Percentiles rank a stretch among this genome's conserved stretches.
Conservation (phyloP, 192 early-diverging fungal species). For the Coemansia sp. region DNA sequence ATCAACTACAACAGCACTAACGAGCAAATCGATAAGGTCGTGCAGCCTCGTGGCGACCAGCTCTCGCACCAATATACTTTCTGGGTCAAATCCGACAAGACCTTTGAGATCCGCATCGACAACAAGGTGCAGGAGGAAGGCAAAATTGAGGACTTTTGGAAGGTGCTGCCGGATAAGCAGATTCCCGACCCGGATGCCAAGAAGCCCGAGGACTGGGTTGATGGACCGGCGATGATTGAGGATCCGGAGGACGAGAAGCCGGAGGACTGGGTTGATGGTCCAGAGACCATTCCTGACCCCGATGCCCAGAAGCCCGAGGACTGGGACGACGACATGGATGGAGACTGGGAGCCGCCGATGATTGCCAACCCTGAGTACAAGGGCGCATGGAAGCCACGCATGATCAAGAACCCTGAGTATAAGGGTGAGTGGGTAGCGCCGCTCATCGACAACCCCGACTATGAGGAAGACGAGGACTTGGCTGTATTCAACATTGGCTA, state of each 20-base stretch:
- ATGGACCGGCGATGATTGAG: slow-evolving; percentile 65
- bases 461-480: slow-evolving; percentile 79
- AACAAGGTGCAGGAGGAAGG: slow-evolving; percentile 76
- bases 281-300: slow-evolving; percentile 78
- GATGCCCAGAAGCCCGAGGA: slow-evolving; percentile 83
- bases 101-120: slow-evolving; percentile 72
- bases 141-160: slow-evolving; percentile 75
- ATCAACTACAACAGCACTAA: slow-evolving; percentile 91
- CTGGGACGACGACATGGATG: slow-evolving; percentile 95
- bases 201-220: slow-evolving; percentile 91
- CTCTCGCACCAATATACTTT: slow-evolving; percentile 89
- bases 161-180: slow-evolving; percentile 75
- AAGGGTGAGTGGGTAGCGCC: slow-evolving; percentile 91
- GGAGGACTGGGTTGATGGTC: slow-evolving; percentile 68
- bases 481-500: slow-evolving; percentile 85
- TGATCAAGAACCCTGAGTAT: slow-evolving; percentile 88
- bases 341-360: slow-evolving; percentile 90
- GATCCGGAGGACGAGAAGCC: slow-evolving; percentile 77
- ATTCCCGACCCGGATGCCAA: slow-evolving; percentile 76
- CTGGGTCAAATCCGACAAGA: slow-evolving; percentile 72
- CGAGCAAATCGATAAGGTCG: slow-evolving; percentile 73
- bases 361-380: slow-evolving; percentile 84
- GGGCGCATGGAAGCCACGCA: slow-evolving; percentile 79
- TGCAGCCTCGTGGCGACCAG: slow-evolving; percentile 72
- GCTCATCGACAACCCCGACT: slow-evolving; percentile 88